Evolutionary conservation across 2,329 filamentous ascomycete species (phyloP).

Genomic region (Ophiostoma perfectum): DNA sequence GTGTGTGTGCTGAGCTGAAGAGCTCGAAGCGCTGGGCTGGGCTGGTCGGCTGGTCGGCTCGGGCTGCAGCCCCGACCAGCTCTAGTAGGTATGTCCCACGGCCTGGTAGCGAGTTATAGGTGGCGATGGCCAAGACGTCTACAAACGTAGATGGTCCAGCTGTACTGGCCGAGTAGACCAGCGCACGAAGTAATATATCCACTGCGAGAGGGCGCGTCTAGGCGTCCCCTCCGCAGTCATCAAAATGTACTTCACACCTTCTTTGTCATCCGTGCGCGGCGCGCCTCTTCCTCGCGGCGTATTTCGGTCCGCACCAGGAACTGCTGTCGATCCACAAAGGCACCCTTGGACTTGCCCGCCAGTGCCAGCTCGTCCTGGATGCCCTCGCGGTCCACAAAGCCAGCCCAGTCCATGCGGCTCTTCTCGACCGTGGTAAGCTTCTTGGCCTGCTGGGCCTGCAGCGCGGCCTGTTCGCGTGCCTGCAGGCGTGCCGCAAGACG

Average conservation of each 20-base stretch:
- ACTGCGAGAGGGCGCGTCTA: too few relatives aligned
- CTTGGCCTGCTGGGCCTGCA: constrained; percentile 44
- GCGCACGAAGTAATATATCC: too few relatives aligned
- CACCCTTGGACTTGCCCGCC: constrained; percentile 59
- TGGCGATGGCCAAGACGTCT: too few relatives aligned
- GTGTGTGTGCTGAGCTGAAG: neutral
- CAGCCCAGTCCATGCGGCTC: constrained; percentile 68
- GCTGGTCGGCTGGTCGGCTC: too few relatives aligned
- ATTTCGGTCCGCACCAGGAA: constrained; percentile 62
- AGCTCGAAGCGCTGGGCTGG: neutral
- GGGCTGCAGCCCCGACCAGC: too few relatives aligned
- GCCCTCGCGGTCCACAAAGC: constrained; percentile 65
- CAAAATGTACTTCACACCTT: constrained; percentile 26
- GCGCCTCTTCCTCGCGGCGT: constrained; percentile 55
- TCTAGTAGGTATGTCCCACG: too few relatives aligned
- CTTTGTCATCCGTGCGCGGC: constrained; percentile 47
- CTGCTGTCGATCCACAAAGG: constrained; percentile 57
- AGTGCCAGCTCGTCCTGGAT: constrained; percentile 63
- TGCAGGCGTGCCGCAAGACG: constrained; percentile 46
- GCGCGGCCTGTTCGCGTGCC: constrained; percentile 37
- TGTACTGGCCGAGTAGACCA: too few relatives aligned
- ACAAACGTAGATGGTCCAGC: too few relatives aligned
- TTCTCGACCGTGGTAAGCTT: constrained; percentile 68
- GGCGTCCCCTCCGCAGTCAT: too few relatives aligned
- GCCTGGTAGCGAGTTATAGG: too few relatives aligned